Evolutionary conservation across 495 filamentous ascomycete species (phyloP), one percentile per base, ranked within the genome.

Genomic region (Neurospora terricola): DNA sequence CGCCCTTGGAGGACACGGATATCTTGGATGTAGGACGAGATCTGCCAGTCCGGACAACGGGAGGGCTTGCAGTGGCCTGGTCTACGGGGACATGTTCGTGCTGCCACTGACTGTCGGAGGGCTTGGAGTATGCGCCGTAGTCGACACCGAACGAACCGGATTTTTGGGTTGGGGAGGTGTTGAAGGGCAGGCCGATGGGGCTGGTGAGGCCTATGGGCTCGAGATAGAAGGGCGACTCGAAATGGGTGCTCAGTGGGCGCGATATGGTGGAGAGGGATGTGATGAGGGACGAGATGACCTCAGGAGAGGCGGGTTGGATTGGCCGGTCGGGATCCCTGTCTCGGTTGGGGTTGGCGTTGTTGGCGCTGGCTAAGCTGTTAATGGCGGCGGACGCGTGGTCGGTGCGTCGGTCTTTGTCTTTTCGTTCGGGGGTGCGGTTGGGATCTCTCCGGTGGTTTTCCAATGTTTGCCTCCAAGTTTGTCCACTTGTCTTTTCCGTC

Each of bases 261-360:
- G 93, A 94, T 75, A 98, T 96, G 79, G 91, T 89, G 23, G 93
- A 94, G 21, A 99, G 88, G 5, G 94, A 96, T 70, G 94, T 94
- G 80, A 99, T 97, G 70, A 99, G 86, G 45, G 92, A 94, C 70
- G 92, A 94, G 74, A 99, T 98, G 69, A 99, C 92, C 81, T 97
- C 94, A 36, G 96, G 93, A 16, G 94, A 96, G 2, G 92, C 91
- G 66, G 93, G 88, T 66, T 87, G 81, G 37, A 88, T 78, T n/a
- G 75, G 43, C 21, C 72, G 69, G 48, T 78, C 75, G 72, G 72
- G 70, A 21, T 77, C 71, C 80, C 77, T 43, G 78, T 84, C 74
- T 71, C 76, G 75, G 36, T 72, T 76, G 70, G 72, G 74, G 72
- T 79, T 69, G 81, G 77, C 70, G 80, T 79, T 30, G 70, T 30